Percentiles rank a stretch among this genome's conserved stretches.
Conservation (phyloP, 2,329 filamentous ascomycete genomes). For the Chaetomium sp. region DNA sequence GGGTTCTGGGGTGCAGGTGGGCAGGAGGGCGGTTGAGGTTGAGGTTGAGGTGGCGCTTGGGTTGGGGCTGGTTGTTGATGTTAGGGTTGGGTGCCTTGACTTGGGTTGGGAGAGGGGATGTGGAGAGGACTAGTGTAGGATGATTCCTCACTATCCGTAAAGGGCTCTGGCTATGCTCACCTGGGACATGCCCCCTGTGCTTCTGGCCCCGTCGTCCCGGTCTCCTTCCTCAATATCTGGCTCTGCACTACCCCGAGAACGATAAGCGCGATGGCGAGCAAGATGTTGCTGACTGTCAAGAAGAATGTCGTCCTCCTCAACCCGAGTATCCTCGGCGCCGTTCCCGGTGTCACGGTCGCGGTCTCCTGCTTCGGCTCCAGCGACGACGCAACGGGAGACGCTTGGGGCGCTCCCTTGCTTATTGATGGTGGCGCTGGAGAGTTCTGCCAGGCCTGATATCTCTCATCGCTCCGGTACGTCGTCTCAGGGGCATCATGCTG, state of each 20-base stretch:
- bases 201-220: not conserved
- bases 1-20: not conserved
- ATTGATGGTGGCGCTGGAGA: not conserved
- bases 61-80: not conserved
- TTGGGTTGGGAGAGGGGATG: not conserved
- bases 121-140: not conserved
- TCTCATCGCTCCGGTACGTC: not conserved
- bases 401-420: not conserved
- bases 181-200: slow-evolving; percentile 5
- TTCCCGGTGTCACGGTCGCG: no score
- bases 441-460: not conserved
- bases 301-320: slow-evolving; percentile 19
- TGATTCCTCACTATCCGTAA: not conserved
- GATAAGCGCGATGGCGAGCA: slow-evolving; percentile 17
- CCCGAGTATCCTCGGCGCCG: slow-evolving; percentile 12
- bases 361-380: not conserved
- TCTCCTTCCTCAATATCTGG: not conserved
- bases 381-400: not conserved
- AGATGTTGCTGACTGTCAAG: slow-evolving; percentile 17
- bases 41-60: not conserved
- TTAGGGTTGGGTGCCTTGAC: not conserved
- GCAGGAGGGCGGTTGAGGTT: not conserved
- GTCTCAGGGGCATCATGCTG: not conserved
- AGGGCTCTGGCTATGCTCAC: not conserved
- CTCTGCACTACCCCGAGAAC: slow-evolving; percentile 22